A percentile compares a stretch with the other conserved stretches of the same genome.
Conservation (phyloP, 225 moss, liverwort and hornwort genomes). For the Asterella californica region DNA sequence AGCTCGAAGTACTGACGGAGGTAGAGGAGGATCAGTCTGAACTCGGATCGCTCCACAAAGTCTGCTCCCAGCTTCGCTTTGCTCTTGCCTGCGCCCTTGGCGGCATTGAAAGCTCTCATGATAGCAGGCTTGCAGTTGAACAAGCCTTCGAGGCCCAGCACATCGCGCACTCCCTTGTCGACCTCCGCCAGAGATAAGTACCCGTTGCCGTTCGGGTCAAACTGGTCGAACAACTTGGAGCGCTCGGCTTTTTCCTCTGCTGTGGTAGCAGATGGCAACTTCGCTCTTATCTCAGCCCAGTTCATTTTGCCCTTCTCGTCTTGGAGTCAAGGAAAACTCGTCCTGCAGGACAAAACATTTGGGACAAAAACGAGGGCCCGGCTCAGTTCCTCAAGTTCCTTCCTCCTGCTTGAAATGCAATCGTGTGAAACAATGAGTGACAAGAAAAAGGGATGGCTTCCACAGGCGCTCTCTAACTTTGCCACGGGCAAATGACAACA, state of each 20-base stretch:
- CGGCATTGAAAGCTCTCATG: slow-evolving; percentile 32
- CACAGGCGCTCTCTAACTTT: too few relatives aligned
- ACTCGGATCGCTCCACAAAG: slow-evolving; percentile 33
- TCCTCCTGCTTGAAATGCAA: neutral
- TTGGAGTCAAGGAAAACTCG: neutral
- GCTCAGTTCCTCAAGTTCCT: neutral
- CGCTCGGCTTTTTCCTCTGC: slow-evolving; percentile 32
- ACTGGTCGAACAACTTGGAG: slow-evolving; percentile 26
- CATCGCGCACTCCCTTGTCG: slow-evolving; percentile 34
- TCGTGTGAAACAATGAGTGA: neutral
- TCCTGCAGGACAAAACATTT: neutral
- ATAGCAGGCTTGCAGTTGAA: slow-evolving; percentile 31
- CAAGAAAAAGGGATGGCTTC: neutral
- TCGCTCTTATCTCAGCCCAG: slow-evolving; percentile 24
- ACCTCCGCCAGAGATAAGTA: slow-evolving; percentile 36
- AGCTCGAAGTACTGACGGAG: slow-evolving; percentile 36
- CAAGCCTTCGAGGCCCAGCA: slow-evolving; percentile 27
- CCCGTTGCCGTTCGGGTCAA: slow-evolving; percentile 35
- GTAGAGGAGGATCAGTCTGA: slow-evolving; percentile 31
- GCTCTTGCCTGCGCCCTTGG: slow-evolving; percentile 29
- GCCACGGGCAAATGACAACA: too few relatives aligned
- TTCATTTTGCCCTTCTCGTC: slow-evolving; percentile 17
- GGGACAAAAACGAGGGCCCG: neutral
- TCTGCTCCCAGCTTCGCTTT: slow-evolving; percentile 28
- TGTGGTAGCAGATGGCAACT: slow-evolving; percentile 29